Evolutionary conservation across 768 basidiomycete genomes (phyloP), one percentile per base, ranked within the genome.

Genomic region (Collybiopsis confluens): DNA sequence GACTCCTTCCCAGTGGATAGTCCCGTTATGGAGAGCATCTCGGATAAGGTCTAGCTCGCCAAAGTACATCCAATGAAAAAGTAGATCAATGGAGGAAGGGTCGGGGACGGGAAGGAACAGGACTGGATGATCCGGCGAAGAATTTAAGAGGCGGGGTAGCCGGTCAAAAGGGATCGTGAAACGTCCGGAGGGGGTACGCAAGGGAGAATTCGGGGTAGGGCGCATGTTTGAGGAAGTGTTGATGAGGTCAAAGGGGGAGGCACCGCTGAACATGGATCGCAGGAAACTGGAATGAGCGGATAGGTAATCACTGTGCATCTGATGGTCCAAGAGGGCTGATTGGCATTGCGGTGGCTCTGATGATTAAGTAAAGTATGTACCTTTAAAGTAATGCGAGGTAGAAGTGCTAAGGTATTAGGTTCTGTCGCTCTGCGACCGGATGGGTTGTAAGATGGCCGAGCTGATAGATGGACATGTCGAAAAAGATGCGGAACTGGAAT

Each of bases 51-150:
- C 68, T 11, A 81, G 81, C 56, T 79, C 74, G 27, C 90, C 91
- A 68, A 89, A 92, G 70, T 90, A 90, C 77, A 89, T 83, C 83
- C 85, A 91, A 61, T 89, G 84, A 59, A 89, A 70, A 60, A 92
- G 79, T 23, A 84, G 72, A 30, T 83, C 82, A 66, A 92, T 80
- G 7, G 87, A 89, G 0, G 77, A 70, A 0, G 85, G 82, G 65
- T 90, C 87, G 15, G 89, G 87, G 9, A 92, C 77, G 18, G 88
- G 88, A 24, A 91, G 80, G 65, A 80, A 85, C 54, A 92, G 70
- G 57, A 80, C 75, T 4, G 89, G 88, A 58, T 88, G 86, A 28
- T 79, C 73, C 1, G 85, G 70, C 2, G 68, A 48, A 36, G 80
- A 78, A 40, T 81, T 86, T 3, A 85, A 82, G 54, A 91, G 77